Base-by-base conservation (phyloP, 2,329 filamentous ascomycete species). In the Fusarium incarnatum region DNA sequence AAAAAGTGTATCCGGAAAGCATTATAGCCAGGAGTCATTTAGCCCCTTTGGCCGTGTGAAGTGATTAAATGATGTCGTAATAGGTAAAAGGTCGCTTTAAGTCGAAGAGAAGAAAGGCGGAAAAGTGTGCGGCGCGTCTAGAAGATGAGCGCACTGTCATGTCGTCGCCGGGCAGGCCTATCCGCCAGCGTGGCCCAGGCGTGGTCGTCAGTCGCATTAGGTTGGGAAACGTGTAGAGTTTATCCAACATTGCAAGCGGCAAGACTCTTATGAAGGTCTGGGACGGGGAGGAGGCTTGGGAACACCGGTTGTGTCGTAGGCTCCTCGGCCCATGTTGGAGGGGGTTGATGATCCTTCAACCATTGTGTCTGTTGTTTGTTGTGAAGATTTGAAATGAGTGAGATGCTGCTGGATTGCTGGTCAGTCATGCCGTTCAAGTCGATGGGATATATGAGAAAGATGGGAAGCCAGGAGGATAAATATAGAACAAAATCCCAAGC, bases 281-380 rank as follows among this genome's bases (percentile, higher is more conserved):
- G 81, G 81, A 53, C 79, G 79, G 56, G 81, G 81, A 28, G 81
- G 80, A 59, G 84, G 84, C 78, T 86, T 85, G 61, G 80, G 78
- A 25, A 85, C 78, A 48, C 83, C 83, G 25, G 84, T 86, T 68
- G 83, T 85, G 71, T 86, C 84, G 73, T 86, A 86, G 69, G 83
- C 84, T 62, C 84, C 84, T 61, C 84, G 81, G 66, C 83, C 84
- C 82, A 85, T 85, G 76, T 85, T 83, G 78, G 71, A 76, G 52
- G 76, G 75, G 65, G 71, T 76, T 64, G 77, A 76, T 54, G 77
- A 76, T 61, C 73, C 68, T 67, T 78, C 73, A 67, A 80, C 68
- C 82, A 83, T 83, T 67, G 68, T 81, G 74, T 67, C 30, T 67
- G 64, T 64, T 60, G 66, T 81, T 75, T 56, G 64, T 58, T 30